These are phyloP conservation scores for Penicillium sp. DNA, from an alignment of 2,329 filamentous ascomycete species.

Conservation along the genomic window DNA sequence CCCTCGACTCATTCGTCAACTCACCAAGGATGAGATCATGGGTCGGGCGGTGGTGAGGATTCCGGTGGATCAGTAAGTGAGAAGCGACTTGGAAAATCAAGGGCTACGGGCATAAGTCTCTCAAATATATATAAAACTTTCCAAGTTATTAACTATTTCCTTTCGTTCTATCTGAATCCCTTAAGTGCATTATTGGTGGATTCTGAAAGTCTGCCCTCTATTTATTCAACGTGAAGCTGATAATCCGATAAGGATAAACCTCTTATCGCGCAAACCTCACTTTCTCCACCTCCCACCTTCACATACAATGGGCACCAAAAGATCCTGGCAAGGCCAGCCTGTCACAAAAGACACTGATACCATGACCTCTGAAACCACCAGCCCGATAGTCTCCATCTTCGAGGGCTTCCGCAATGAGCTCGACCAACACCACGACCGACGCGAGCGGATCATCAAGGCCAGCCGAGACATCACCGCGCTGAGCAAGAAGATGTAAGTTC, in stretches of 20 bases:
- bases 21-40: slow-evolving; percentile 17
- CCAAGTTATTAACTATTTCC: no score
- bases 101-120: no score
- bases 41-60: slow-evolving; percentile 24
- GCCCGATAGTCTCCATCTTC: slow-evolving; percentile 69
- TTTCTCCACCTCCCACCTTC: slow-evolving; percentile 8
- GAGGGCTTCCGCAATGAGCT: slow-evolving; percentile 81
- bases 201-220: no score
- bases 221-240: neutral
- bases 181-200: no score
- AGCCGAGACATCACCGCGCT: slow-evolving; percentile 89
- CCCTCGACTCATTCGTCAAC: slow-evolving; percentile 12
- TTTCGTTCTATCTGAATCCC: no score
- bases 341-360: slow-evolving; percentile 9
- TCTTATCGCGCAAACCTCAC: slow-evolving; percentile 10
- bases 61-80: neutral
- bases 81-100: no score
- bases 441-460: slow-evolving; percentile 85
- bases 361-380: slow-evolving; percentile 26
- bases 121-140: no score
- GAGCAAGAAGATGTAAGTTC: slow-evolving; percentile 89
- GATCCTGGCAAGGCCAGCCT: slow-evolving; percentile 40
- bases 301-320: slow-evolving; percentile 36
- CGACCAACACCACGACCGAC: slow-evolving; percentile 90
- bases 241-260: slow-evolving; percentile 1